These are phyloP conservation scores for Aspergillus luchuensis DNA, from an alignment of 2,329 filamentous ascomycete species.

Conservation along the genomic window DNA sequence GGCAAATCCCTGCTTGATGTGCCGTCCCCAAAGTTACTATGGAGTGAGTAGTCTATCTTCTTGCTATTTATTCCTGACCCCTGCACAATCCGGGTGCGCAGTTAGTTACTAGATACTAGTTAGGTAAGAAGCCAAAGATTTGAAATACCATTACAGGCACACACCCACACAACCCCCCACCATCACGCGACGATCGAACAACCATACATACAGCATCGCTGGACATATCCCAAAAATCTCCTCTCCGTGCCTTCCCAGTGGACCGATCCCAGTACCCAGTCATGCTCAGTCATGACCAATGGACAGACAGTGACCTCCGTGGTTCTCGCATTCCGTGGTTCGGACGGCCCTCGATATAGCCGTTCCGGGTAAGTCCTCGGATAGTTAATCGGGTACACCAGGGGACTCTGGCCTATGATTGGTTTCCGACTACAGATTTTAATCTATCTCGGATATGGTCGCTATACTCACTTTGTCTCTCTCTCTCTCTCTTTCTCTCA, in stretches of 20 bases:
- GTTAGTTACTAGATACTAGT: background rate
- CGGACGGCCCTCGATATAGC: background rate
- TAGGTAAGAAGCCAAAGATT: background rate
- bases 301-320: background rate
- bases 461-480: background rate
- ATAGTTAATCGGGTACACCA: constrained; percentile 10
- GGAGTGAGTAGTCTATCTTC: no score
- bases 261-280: background rate
- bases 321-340: background rate
- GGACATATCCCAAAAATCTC: background rate
- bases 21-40: background rate
- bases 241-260: background rate
- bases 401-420: background rate
- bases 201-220: background rate
- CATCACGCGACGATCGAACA: background rate
- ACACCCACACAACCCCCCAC: background rate
- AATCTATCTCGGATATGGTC: background rate
- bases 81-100: no score
- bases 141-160: background rate
- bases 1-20: background rate
- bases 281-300: background rate
- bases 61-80: no score
- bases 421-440: constrained; percentile 3
- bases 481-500: background rate
- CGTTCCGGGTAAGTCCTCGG: constrained; percentile 1